These are phyloP conservation scores for Halophytophthora batemanensis DNA, from an alignment of 352 stramenopile species.

Conservation along the genomic window DNA sequence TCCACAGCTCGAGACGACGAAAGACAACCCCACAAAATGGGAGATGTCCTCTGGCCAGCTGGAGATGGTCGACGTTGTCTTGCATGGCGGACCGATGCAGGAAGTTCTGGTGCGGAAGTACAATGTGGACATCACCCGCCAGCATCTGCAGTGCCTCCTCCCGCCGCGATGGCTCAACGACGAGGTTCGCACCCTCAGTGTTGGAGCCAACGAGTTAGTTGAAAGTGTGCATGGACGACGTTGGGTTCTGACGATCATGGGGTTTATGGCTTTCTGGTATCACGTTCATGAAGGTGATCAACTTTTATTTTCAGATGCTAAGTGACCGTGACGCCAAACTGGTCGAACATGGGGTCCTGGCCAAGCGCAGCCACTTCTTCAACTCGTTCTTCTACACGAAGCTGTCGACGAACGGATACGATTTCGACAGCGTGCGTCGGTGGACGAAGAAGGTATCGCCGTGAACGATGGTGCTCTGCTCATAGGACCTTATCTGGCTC, in stretches of 20 bases:
- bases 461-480: no score
- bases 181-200: constrained; percentile 61
- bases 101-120: constrained; percentile 80
- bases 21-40: constrained; percentile 38
- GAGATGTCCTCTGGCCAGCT: constrained; percentile 65
- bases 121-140: constrained; percentile 76
- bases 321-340: constrained; percentile 63
- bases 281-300: constrained; percentile 68
- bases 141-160: constrained; percentile 68
- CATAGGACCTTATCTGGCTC: no score
- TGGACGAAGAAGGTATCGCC: constrained; percentile 71
- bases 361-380: constrained; percentile 78
- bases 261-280: constrained; percentile 5
- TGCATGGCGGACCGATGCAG: constrained; percentile 50
- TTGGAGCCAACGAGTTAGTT: no score
- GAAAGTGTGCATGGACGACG: background rate
- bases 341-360: constrained; percentile 39
- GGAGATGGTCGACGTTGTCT: constrained; percentile 47
- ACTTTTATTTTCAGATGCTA: constrained; percentile 86
- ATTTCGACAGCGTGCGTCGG: constrained; percentile 77
- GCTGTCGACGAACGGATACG: constrained; percentile 77
- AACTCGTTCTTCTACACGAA: constrained; percentile 88
- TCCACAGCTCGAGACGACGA: no score
- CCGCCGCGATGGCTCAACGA: constrained; percentile 78
- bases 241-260: no score